Base-by-base conservation (phyloP, 148 eudicot genomes). In the Heliamphora exappendiculata region DNA sequence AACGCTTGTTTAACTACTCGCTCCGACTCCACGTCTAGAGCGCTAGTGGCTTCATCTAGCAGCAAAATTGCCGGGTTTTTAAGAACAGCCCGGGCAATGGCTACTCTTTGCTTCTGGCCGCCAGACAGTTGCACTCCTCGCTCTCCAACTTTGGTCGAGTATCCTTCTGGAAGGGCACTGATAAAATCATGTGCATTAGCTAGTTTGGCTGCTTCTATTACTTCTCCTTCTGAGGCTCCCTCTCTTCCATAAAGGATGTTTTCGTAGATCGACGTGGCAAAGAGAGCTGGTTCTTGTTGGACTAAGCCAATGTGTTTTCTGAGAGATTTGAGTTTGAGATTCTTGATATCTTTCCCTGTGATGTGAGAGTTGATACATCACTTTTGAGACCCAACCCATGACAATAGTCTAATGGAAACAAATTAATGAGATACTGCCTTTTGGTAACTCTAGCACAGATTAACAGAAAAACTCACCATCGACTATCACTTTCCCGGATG, bases 241-340 rank as follows among this genome's bases (percentile, higher is more conserved):
- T 91, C 97, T 84, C 86, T 96, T 8, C 99, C 99, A 36, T 93
- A 96, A n/a, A 93, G 79, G 72, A 96, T 96, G 88, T 96, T 96
- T 72, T 93, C 98, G 13, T 87, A 89, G 76, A 96, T 96, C 26
- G 98, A 82, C 34, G 97, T 88, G 41, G 97, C 99, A 53, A 96
- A 96, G 47, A 96, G 90, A 76, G 99, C 97, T 0, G 99, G 99
- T 53, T 96, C 99, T 82, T 96, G 99, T 78, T 91, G 97, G 75
- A 96, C 99, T 53, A 96, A 79, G 58, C 99, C 97, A 31, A 93
- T 96, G 87, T 87, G 93, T 62, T 82, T 96, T 37, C 99, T 81
- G 11, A 93, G 86, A 74, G 97, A 93, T 81, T 87, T 96, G 49
- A 93, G 88, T 84, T 89, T 91, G 20, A 96, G 82, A 59, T 76